These are phyloP conservation scores for Wickerhamiella occidentalis DNA, from an alignment of 805 yeast genomes.

Conservation along the genomic window DNA sequence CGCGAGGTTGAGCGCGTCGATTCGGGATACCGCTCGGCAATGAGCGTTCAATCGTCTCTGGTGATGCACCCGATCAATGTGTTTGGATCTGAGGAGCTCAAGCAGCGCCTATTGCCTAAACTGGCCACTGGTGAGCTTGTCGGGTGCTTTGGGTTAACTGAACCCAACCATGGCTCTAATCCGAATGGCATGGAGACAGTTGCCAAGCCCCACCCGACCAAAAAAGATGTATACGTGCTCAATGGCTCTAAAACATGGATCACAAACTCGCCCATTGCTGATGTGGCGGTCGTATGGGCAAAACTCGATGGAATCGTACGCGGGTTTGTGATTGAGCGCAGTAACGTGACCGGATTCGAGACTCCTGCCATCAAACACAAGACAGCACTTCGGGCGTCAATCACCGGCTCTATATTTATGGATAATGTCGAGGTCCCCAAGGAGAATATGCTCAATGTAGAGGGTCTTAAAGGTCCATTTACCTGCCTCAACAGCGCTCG, in stretches of 20 bases:
- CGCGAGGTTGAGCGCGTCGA: conserved; percentile 36
- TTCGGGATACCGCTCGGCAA: conserved; percentile 35
- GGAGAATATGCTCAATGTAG: conserved; percentile 31
- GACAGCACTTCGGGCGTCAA: conserved; percentile 32
- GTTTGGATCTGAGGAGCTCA: conserved; percentile 33
- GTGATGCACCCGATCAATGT: conserved; percentile 34
- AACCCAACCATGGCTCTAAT: conserved; percentile 52
- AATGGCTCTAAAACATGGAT: conserved; percentile 36
- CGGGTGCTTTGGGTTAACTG: conserved; percentile 56
- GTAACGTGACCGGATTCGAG: conserved; percentile 24
- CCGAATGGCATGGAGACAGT: conserved; percentile 47
- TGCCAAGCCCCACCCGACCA: conserved; percentile 35
- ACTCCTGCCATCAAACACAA: conserved; percentile 34
- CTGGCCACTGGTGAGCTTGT: conserved; percentile 34
- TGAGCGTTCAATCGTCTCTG: conserved; percentile 35
- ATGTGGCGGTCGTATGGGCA: conserved; percentile 34
- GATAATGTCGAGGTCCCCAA: conserved; percentile 35
- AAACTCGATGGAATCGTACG: conserved; percentile 34
- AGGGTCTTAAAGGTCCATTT: conserved; percentile 36
- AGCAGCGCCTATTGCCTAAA: conserved; percentile 31
- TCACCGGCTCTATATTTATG: conserved; percentile 35
- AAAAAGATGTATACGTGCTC: conserved; percentile 32
- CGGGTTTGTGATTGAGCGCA: conserved; percentile 34
- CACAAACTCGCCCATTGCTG: conserved; percentile 38
- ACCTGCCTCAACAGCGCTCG: conserved; percentile 35